Percentiles rank a stretch among this genome's conserved stretches.
Conservation (phyloP, 345 rosid species). For the Geranium rotundifolium region DNA sequence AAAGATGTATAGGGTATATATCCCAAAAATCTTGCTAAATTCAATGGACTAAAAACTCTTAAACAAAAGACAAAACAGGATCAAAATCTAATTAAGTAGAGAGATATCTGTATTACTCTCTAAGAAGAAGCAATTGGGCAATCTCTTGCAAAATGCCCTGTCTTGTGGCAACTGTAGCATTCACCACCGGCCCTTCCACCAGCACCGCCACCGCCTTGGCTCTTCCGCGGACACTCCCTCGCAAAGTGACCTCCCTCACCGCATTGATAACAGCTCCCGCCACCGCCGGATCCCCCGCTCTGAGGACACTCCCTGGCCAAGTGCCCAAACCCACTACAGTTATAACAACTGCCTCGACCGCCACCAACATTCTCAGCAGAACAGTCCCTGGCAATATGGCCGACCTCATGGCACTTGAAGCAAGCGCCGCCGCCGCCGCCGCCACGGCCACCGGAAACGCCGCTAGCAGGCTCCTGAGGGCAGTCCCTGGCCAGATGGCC, state of each 20-base stretch:
- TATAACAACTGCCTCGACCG: constrained; percentile 28
- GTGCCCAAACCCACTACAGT: constrained; percentile 52
- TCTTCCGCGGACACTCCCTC: constrained; percentile 34
- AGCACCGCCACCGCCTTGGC: constrained; percentile 12
- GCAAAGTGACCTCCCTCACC: constrained; percentile 16
- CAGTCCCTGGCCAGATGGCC: constrained; percentile 53
- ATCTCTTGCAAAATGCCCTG: constrained; percentile 36
- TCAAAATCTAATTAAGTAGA: constrained; percentile 7
- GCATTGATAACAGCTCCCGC: too few species aligned
- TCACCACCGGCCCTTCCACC: constrained; percentile 2
- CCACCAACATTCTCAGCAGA: too few species aligned
- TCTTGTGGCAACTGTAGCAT: constrained; percentile 27
- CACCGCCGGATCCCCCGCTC: too few species aligned
- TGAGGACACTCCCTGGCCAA: too few species aligned
- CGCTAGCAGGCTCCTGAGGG: constrained; percentile 12
- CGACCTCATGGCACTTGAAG: too few species aligned
- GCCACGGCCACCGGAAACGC: constrained; percentile 13
- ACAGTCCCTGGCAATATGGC: too few species aligned
- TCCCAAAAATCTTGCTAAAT: neutral
- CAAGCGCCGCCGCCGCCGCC: neutral
- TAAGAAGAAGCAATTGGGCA: constrained; percentile 17
- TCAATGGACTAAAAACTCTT: neutral
- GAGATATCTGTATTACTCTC: constrained; percentile 15
- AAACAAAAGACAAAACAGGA: neutral
- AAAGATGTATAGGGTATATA: too few species aligned